phyloP scores from a whole-genome alignment of 2,329 filamentous ascomycete species.

The Penicillium sp. region DNA sequence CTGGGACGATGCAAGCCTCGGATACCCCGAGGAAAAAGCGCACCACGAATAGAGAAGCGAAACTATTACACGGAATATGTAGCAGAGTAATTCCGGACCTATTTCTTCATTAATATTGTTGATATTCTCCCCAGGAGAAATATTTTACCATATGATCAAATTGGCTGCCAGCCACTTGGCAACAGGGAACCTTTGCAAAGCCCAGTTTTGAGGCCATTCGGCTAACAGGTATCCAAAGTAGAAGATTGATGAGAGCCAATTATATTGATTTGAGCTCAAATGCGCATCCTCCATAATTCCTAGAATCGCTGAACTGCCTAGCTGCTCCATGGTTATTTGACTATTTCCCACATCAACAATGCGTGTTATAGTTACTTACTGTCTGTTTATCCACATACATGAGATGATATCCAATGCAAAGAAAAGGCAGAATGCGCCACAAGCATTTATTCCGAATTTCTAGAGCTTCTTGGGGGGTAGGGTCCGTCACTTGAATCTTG shows the following conservation, averaged over 20 bases:
- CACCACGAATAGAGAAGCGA: slow-evolving; percentile 52
- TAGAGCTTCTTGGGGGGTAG: slow-evolving; percentile 32
- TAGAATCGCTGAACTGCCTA: slow-evolving; percentile 33
- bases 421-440: slow-evolving; percentile 43
- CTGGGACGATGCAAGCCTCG: slow-evolving; percentile 58
- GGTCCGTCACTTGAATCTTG: slow-evolving; percentile 42
- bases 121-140: too few relatives aligned
- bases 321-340: slow-evolving; percentile 6
- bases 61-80: slow-evolving; percentile 51
- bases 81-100: slow-evolving; percentile 41
- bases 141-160: slow-evolving; percentile 30
- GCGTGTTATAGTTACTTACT: slow-evolving; percentile 18
- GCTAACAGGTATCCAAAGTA: slow-evolving; percentile 48
- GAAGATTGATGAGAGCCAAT: slow-evolving; percentile 50
- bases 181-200: slow-evolving; percentile 47
- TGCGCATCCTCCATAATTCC: slow-evolving; percentile 38
- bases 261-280: slow-evolving; percentile 36
- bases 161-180: slow-evolving; percentile 42
- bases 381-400: slow-evolving; percentile 49
- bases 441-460: slow-evolving; percentile 38
- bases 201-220: slow-evolving; percentile 47
- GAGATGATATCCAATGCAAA: slow-evolving; percentile 46
- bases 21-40: slow-evolving; percentile 58
- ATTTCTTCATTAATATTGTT: not conserved
- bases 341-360: not conserved